Evolutionary conservation across 2,329 filamentous ascomycete species (phyloP), one percentile per base, ranked within the genome.

Genomic region (Colletotrichum tofieldiae): DNA sequence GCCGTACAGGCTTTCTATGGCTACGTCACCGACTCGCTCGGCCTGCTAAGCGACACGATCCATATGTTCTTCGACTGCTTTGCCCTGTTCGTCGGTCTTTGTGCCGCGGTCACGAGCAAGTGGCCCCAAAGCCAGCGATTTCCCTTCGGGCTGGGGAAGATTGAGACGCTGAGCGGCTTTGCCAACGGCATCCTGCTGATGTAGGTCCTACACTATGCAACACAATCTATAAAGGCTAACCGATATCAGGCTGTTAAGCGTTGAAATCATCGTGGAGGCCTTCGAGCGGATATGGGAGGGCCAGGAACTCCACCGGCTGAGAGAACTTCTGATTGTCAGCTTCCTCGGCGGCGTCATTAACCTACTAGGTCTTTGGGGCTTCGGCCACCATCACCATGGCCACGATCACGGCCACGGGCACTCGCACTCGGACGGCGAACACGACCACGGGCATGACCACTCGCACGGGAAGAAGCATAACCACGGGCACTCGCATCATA

Each of bases 1-100:
- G 85, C 93, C 43, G 91, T 99, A 1, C 96, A 99, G 78, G 93
- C 95, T 51, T 94, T 96, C 73, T 99, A 99, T 79, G 96, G 96
- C 60, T 97, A 96, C 77, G 84, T 96, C 14, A 98, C 95, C 4
- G 95, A 97, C 76, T 99, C 96, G 0, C 86, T 99, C 6, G 96
- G 96, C 3, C 87, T 99, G n/a, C 89, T 99, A 23, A 98, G 95
- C 76, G 96, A 99, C 82, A 98, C 95, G 78, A 96, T 99, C 74
- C 96, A 99, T 83, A 99, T 99, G 96, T 96, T 99, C 78, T 98
- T 99, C 77, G 96, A 99, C 82, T 99, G 96, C 76, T 91, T 98
- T 45, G 96, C 96, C 26, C 88, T 99, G 37, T 90, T 94, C 1
- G 95, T 99, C 45, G 96, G 96, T 14, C 86, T 99, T 12, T 93